Evolutionary conservation across 164 flowering plant genomes (phyloP).

Genomic region (Annona squamosa): DNA sequence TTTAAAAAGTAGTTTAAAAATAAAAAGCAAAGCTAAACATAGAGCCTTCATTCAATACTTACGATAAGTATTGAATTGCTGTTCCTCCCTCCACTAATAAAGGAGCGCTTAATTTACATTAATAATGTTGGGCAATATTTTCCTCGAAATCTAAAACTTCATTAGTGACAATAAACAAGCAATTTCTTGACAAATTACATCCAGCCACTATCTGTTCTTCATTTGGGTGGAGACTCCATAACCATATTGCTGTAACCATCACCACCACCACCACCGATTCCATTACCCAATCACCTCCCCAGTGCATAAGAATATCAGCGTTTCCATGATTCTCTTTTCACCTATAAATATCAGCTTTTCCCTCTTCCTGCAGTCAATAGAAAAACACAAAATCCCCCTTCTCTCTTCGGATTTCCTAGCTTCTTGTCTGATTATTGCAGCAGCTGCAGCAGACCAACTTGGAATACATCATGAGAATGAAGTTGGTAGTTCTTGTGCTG

Average conservation of each 20-base stretch:
- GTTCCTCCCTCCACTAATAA: too few relatives aligned
- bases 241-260: neutral
- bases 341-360: neutral
- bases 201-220: constrained; percentile 3
- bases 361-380: neutral
- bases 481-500: constrained; percentile 1
- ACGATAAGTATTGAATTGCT: too few relatives aligned
- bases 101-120: too few relatives aligned
- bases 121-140: too few relatives aligned
- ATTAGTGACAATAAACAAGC: neutral
- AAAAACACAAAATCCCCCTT: neutral
- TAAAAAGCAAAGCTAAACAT: too few relatives aligned
- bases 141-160: too few relatives aligned
- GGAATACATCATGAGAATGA: neutral
- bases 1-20: too few relatives aligned
- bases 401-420: neutral
- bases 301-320: neutral
- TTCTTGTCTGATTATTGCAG: neutral
- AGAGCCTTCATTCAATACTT: too few relatives aligned
- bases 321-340: neutral
- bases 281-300: neutral
- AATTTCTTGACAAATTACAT: neutral
- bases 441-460: neutral
- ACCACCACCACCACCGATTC: neutral
- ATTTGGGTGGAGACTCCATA: constrained; percentile 3